Conservation (phyloP, 2,329 filamentous ascomycete species). For the Massarina eburnea region DNA sequence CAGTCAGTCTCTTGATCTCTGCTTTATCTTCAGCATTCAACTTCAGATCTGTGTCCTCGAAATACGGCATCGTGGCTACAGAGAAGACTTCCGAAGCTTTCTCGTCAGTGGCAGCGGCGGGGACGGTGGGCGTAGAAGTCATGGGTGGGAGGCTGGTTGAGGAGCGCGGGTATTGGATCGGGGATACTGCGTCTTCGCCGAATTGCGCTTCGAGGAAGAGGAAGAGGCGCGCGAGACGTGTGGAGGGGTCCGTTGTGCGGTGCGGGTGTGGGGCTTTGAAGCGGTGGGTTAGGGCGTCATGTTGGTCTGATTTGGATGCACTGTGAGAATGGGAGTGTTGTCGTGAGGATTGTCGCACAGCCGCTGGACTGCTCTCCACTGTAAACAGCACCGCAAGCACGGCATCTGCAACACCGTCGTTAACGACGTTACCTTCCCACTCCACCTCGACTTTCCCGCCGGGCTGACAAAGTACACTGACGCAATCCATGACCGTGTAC, state of each 20-base stretch:
- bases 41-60: not conserved
- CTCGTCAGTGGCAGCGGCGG: not conserved
- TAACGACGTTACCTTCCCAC: slow-evolving; percentile 98
- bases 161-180: slow-evolving; percentile 68
- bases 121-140: slow-evolving; percentile 1
- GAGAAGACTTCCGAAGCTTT: slow-evolving; percentile 8
- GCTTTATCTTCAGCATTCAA: slow-evolving; percentile 25
- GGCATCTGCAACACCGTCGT: slow-evolving; percentile 96
- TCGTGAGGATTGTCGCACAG: slow-evolving; percentile 68
- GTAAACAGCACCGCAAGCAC: slow-evolving; percentile 90
- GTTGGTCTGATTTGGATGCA: slow-evolving; percentile 5
- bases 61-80: not conserved
- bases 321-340: slow-evolving; percentile 32
- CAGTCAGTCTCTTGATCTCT: slow-evolving; percentile 78
- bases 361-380: slow-evolving; percentile 90
- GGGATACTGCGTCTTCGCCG: slow-evolving; percentile 76
- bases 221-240: slow-evolving; percentile 81
- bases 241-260: slow-evolving; percentile 68
- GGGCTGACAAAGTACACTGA: slow-evolving; percentile 74
- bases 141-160: slow-evolving; percentile 36
- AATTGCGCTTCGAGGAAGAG: slow-evolving; percentile 98
- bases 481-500: slow-evolving; percentile 83
- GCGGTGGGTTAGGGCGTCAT: slow-evolving; percentile 21
- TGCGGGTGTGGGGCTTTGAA: slow-evolving; percentile 66
- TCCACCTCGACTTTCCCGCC: slow-evolving; percentile 85